Evolutionary conservation across 805 yeast species (phyloP).

Genomic region (Sugiyamaella valdiviana): DNA sequence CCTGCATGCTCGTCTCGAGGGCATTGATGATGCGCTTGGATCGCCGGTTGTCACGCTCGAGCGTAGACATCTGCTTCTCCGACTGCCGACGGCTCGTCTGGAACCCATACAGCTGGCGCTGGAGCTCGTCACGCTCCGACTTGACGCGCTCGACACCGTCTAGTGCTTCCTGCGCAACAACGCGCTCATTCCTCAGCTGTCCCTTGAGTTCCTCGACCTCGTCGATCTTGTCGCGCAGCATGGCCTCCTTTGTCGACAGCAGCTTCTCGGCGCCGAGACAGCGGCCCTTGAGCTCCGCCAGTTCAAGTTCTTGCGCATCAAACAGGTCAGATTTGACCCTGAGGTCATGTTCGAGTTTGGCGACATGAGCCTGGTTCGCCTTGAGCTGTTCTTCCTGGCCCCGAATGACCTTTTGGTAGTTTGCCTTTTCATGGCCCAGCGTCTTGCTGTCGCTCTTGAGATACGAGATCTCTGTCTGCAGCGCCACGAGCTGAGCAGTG

Average conservation of each 20-base stretch:
- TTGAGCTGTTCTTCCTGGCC: constrained; percentile 16
- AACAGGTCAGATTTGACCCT: constrained; percentile 6
- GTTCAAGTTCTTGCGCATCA: constrained; percentile 5
- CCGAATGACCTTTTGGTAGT: constrained; percentile 10
- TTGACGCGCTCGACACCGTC: constrained; percentile 21
- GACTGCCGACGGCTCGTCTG: constrained; percentile 22
- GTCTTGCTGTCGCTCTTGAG: constrained; percentile 18
- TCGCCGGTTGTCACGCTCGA: constrained; percentile 23
- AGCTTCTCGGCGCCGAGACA: constrained; percentile 9
- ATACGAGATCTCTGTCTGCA: constrained; percentile 21
- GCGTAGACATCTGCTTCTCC: constrained; percentile 21
- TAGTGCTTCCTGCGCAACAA: constrained; percentile 8
- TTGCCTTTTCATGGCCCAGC: constrained; percentile 16
- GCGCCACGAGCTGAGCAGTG: constrained; percentile 7
- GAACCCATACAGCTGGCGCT: constrained; percentile 28
- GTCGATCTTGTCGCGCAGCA: background rate
- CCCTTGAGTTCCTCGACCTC: constrained; percentile 10
- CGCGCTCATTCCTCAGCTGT: constrained; percentile 9
- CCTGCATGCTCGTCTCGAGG: constrained; percentile 27
- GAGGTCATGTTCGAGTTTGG: constrained; percentile 11
- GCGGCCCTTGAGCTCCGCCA: constrained; percentile 10
- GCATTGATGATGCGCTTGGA: constrained; percentile 21
- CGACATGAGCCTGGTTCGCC: constrained; percentile 7
- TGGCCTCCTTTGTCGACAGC: constrained; percentile 1
- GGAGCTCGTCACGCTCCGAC: constrained; percentile 25